Conservation (phyloP, 768 basidiomycete genomes). For the Lentinula sp. region DNA sequence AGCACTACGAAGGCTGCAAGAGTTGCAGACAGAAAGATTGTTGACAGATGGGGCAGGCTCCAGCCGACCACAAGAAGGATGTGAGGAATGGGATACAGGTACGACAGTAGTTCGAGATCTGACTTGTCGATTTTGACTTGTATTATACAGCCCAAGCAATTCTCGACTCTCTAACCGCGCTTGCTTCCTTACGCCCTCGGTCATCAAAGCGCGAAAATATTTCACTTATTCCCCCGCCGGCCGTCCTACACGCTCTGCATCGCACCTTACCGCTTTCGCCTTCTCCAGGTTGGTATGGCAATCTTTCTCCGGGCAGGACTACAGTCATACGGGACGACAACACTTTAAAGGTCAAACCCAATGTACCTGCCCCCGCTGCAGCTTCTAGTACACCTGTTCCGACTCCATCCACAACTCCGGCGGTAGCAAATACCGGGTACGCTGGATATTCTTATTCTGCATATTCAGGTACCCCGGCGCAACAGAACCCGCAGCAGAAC, state of each 20-base stretch:
- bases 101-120: constrained; percentile 19
- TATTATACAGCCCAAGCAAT: constrained; percentile 61
- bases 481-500: not conserved
- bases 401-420: constrained; percentile 12
- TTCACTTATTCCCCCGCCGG: constrained; percentile 56
- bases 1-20: constrained; percentile 59
- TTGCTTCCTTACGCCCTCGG: constrained; percentile 70
- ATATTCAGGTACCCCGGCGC: constrained; percentile 25
- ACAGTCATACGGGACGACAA: constrained; percentile 70
- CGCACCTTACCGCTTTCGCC: constrained; percentile 58
- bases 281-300: constrained; percentile 69
- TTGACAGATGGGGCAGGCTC: constrained; percentile 36
- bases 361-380: constrained; percentile 18
- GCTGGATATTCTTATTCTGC: constrained; percentile 11
- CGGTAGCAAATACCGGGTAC: constrained; percentile 4
- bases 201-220: constrained; percentile 30
- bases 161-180: constrained; percentile 57
- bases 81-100: constrained; percentile 85
- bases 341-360: constrained; percentile 55
- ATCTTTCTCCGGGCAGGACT: constrained; percentile 48
- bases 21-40: constrained; percentile 57
- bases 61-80: constrained; percentile 50
- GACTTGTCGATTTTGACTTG: constrained; percentile 12
- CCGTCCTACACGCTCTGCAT: constrained; percentile 65
- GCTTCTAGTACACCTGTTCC: constrained; percentile 14